phyloP scores from a whole-genome alignment of 352 stramenopile genomes.

The Globisporangium okanoganense region DNA sequence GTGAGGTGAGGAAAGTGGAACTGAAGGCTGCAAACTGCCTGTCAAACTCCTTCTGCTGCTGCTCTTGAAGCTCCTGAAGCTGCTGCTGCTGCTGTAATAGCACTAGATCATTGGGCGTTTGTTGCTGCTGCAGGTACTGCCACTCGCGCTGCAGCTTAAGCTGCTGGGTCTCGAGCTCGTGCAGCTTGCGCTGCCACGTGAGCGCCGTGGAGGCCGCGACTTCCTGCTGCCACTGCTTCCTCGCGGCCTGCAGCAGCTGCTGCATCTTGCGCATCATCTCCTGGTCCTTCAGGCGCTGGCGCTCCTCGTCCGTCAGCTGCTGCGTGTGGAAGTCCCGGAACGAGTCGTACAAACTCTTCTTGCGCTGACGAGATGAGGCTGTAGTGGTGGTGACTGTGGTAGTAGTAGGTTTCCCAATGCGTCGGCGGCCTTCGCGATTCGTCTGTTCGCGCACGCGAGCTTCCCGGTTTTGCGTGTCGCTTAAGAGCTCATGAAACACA shows the following conservation, averaged over 20 bases:
- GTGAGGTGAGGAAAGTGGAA: constrained; percentile 18
- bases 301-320: constrained; percentile 31
- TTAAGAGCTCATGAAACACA: neutral
- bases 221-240: constrained; percentile 14
- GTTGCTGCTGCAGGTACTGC: constrained; percentile 19
- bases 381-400: neutral
- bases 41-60: constrained; percentile 26
- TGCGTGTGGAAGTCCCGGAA: constrained; percentile 50
- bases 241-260: constrained; percentile 28
- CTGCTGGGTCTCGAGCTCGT: constrained; percentile 12
- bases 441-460: neutral
- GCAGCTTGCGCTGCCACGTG: constrained; percentile 9
- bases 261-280: constrained; percentile 39
- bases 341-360: constrained; percentile 40
- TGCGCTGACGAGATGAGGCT: neutral
- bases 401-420: neutral
- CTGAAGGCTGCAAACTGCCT: constrained; percentile 20
- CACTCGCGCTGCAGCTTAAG: constrained; percentile 14
- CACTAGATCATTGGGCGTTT: constrained; percentile 5
- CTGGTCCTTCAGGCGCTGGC: constrained; percentile 26
- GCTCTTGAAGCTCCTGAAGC: constrained; percentile 16
- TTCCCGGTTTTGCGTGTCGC: neutral
- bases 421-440: neutral
- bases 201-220: neutral
- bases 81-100: constrained; percentile 3